These are phyloP conservation scores for Conoideocrella luteorostrata DNA, from an alignment of 2,329 filamentous ascomycete genomes.

Conservation along the genomic window DNA sequence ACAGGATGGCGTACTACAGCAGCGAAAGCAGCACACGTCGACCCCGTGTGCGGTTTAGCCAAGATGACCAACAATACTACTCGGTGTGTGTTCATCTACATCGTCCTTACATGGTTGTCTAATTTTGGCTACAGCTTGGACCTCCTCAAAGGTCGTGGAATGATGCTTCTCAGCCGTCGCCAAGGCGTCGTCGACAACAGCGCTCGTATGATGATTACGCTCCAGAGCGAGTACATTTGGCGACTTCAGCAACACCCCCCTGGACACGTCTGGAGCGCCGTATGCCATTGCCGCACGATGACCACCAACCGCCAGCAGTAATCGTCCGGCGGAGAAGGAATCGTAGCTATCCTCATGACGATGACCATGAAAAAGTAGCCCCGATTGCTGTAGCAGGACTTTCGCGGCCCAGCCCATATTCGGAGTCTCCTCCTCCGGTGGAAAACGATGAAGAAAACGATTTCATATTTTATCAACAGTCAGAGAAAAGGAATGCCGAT, in stretches of 20 bases:
- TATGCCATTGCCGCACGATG: not conserved
- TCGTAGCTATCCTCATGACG: not conserved
- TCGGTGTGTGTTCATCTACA: not conserved
- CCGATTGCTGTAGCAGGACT: too few species aligned
- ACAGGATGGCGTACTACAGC: too few species aligned
- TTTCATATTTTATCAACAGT: not conserved
- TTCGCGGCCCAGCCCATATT: not conserved
- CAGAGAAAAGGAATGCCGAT: not conserved
- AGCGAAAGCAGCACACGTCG: not conserved
- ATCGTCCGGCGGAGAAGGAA: not conserved
- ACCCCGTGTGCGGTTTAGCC: not conserved
- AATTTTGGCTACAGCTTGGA: not conserved
- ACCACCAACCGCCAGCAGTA: not conserved
- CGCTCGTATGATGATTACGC: not conserved
- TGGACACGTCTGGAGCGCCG: not conserved
- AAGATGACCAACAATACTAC: not conserved
- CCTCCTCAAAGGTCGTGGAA: not conserved
- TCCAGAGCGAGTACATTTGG: not conserved
- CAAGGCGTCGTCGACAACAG: slow-evolving; percentile 1
- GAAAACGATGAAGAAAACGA: not conserved
- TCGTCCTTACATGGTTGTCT: not conserved
- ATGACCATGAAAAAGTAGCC: not conserved
- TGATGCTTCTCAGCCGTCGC: not conserved
- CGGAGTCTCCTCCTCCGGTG: not conserved
- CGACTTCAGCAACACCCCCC: not conserved